Conservation (phyloP, 2,329 filamentous ascomycete genomes). For the Alternaria sp. region DNA sequence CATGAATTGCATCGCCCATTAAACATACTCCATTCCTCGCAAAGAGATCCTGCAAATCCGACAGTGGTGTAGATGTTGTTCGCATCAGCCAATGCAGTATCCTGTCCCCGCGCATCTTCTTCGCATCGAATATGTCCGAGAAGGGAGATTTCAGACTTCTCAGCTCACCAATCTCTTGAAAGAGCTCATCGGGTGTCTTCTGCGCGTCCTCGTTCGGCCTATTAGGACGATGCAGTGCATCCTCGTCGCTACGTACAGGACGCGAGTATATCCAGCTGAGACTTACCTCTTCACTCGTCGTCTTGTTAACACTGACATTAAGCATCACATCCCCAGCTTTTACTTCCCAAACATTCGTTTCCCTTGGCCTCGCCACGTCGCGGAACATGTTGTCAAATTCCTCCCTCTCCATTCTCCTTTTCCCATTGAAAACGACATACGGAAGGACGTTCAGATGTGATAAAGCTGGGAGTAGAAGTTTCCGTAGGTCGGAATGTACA, state of each 20-base stretch:
- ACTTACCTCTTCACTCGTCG: slow-evolving; percentile 32
- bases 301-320: slow-evolving; percentile 43
- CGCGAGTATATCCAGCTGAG: slow-evolving; percentile 54
- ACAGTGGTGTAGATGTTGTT: slow-evolving; percentile 26
- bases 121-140: slow-evolving; percentile 41
- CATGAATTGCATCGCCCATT: slow-evolving; percentile 53
- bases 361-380: slow-evolving; percentile 10
- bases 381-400: slow-evolving; percentile 25
- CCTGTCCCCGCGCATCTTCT: slow-evolving; percentile 44
- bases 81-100: slow-evolving; percentile 56
- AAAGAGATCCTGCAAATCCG: slow-evolving; percentile 30
- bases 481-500: slow-evolving; percentile 47
- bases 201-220: slow-evolving; percentile 42
- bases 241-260: slow-evolving; percentile 31
- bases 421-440: slow-evolving; percentile 48
- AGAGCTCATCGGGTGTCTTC: slow-evolving; percentile 48
- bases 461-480: slow-evolving; percentile 28
- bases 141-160: slow-evolving; percentile 41
- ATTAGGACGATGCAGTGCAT: slow-evolving; percentile 48
- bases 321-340: slow-evolving; percentile 33
- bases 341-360: slow-evolving; percentile 31
- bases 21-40: slow-evolving; percentile 9
- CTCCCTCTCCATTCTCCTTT: slow-evolving; percentile 32
- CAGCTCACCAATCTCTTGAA: slow-evolving; percentile 42
- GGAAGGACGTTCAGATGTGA: slow-evolving; percentile 45